Conservation (phyloP, 352 stramenopile genomes). For the Phytophthora aleatoria region DNA sequence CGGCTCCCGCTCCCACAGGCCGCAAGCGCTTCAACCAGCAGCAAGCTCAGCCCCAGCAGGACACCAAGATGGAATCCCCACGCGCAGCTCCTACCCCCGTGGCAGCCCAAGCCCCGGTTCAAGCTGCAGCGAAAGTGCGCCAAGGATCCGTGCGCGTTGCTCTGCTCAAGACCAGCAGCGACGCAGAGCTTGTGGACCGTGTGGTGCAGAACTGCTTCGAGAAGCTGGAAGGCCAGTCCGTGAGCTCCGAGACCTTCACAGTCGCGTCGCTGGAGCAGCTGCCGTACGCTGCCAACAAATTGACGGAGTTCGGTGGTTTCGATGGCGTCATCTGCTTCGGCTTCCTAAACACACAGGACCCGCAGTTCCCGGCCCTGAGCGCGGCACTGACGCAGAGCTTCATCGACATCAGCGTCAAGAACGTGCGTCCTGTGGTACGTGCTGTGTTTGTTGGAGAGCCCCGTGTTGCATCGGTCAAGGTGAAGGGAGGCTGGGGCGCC, state of each 20-base stretch:
- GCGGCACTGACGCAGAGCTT: constrained; percentile 71
- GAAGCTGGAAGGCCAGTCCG: constrained; percentile 33
- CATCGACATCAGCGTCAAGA: constrained; percentile 86
- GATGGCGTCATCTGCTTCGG: constrained; percentile 81
- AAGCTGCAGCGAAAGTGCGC: constrained; percentile 11
- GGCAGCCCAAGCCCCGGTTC: constrained; percentile 21
- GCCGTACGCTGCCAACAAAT: constrained; percentile 86
- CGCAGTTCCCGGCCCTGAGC: constrained; percentile 63
- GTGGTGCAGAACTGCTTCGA: constrained; percentile 73
- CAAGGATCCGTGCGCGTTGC: constrained; percentile 51
- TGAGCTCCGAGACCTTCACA: constrained; percentile 69
- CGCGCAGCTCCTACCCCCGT: constrained; percentile 31
- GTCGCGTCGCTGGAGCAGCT: constrained; percentile 81
- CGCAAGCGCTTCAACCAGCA: constrained; percentile 37
- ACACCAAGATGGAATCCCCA: constrained; percentile 51
- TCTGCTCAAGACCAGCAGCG: constrained; percentile 76
- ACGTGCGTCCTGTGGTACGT: constrained; percentile 76
- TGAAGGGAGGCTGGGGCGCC: constrained; percentile 71
- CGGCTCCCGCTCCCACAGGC: constrained; percentile 19
- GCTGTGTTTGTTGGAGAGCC: constrained; percentile 80
- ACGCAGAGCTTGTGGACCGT: constrained; percentile 74
- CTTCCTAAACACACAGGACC: constrained; percentile 74
- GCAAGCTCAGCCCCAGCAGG: constrained; percentile 28
- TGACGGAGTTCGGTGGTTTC: constrained; percentile 72
- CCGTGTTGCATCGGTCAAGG: constrained; percentile 76